phyloP scores from a whole-genome alignment of 495 filamentous ascomycete species.

The Neurospora terricola region DNA sequence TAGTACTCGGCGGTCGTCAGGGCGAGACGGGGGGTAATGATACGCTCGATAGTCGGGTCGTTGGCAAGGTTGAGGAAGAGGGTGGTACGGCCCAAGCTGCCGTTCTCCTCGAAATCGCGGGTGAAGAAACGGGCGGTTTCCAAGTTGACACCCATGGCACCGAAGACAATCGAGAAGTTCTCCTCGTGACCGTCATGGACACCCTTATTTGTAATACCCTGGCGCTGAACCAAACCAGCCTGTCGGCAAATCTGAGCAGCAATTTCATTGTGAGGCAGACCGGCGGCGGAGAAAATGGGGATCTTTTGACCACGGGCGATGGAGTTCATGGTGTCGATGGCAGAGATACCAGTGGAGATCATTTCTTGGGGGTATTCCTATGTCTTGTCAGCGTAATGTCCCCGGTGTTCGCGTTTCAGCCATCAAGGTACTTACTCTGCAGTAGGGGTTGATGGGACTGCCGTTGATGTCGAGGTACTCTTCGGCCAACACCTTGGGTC shows the following conservation, averaged over 20 bases:
- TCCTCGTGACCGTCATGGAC: constrained; percentile 96
- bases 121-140: constrained; percentile 99
- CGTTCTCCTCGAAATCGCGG: constrained; percentile 97
- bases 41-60: constrained; percentile 99
- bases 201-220: constrained; percentile 72
- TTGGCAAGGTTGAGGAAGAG: constrained; percentile 98
- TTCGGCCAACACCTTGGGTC: constrained; percentile 94
- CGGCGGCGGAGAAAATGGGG: constrained; percentile 96
- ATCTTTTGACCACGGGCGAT: constrained; percentile 99
- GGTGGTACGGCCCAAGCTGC: constrained; percentile 91
- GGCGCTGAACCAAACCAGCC: constrained; percentile 78
- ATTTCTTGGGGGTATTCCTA: constrained; percentile 99
- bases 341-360: constrained; percentile 98
- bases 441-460: constrained; percentile 97
- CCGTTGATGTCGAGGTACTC: constrained; percentile 99
- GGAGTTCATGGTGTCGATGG: constrained; percentile 99
- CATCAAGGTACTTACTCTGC: constrained; percentile 52
- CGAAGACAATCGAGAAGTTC: constrained; percentile 99
- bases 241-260: constrained; percentile 96
- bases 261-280: constrained; percentile 98
- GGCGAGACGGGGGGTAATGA: constrained; percentile 97
- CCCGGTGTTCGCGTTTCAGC: neutral
- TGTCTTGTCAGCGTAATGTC: constrained; percentile 8
- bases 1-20: constrained; percentile 99
- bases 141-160: constrained; percentile 99